These are phyloP conservation scores for Teratosphaeria zuluensis DNA, from an alignment of 2,329 filamentous ascomycete species.

Conservation along the genomic window DNA sequence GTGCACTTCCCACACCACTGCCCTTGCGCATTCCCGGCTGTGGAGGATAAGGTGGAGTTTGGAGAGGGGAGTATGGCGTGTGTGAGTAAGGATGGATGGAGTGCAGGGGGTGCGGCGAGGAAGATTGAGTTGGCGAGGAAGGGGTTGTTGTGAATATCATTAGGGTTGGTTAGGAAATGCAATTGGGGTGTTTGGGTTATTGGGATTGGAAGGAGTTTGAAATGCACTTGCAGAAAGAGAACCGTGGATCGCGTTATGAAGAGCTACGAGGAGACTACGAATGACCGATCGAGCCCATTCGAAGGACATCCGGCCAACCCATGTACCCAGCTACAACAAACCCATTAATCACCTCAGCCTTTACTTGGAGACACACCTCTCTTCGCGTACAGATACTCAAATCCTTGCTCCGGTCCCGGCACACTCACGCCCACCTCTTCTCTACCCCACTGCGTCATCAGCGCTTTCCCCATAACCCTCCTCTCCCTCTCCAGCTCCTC, in stretches of 20 bases:
- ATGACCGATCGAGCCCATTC: too few relatives aligned
- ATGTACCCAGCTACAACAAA: background rate
- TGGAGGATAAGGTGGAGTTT: constrained; percentile 60
- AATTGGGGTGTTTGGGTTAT: too few relatives aligned
- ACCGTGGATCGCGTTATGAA: background rate
- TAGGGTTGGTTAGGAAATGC: background rate
- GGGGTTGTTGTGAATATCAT: constrained; percentile 50
- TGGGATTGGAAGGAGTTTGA: too few relatives aligned
- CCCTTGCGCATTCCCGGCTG: constrained; percentile 67
- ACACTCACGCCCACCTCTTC: constrained; percentile 25
- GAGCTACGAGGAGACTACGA: background rate
- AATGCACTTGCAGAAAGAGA: background rate
- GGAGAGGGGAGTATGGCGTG: constrained; percentile 65
- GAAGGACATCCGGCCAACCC: too few relatives aligned
- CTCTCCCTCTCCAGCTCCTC: constrained; percentile 22
- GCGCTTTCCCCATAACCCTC: constrained; percentile 33
- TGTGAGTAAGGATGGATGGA: constrained; percentile 65
- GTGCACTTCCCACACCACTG: constrained; percentile 93
- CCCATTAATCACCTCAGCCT: background rate
- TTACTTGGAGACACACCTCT: background rate
- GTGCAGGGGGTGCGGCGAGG: constrained; percentile 57
- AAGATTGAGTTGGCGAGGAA: constrained; percentile 76
- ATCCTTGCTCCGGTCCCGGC: constrained; percentile 19
- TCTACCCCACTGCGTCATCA: constrained; percentile 78
- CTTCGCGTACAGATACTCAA: constrained; percentile 22